Percentiles rank a stretch among this genome's conserved stretches.
These are phyloP conservation scores for Globisporangium viniferum DNA, from an alignment of 352 stramenopile genomes.

Conservation along the genomic window DNA sequence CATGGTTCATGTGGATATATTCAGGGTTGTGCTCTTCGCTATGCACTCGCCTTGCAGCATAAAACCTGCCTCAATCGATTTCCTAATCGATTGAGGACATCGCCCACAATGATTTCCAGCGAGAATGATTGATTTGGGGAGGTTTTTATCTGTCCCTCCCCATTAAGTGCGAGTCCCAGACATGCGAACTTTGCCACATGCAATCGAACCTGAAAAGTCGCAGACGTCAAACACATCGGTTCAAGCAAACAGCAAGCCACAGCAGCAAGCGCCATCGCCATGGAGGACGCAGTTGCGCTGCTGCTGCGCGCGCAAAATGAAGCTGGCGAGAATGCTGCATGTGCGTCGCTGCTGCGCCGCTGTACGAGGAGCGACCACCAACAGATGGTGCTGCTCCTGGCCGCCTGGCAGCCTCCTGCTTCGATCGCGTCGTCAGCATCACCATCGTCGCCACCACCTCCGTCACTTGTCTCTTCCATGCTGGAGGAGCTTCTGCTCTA, in stretches of 20 bases:
- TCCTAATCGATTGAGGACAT: too few species aligned
- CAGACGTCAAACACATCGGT: too few species aligned
- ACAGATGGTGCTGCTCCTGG: constrained; percentile 1
- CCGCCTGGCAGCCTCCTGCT: neutral
- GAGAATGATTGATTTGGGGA: too few species aligned
- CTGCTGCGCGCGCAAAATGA: neutral
- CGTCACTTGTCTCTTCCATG: neutral
- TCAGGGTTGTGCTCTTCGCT: too few species aligned
- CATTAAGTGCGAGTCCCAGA: too few species aligned
- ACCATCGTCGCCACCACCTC: neutral
- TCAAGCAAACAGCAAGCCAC: neutral
- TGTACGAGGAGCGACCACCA: neutral
- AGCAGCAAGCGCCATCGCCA: neutral
- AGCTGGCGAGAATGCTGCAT: neutral
- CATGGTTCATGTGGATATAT: too few species aligned
- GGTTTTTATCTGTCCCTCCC: too few species aligned
- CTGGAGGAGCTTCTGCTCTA: constrained; percentile 34
- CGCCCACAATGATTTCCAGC: too few species aligned
- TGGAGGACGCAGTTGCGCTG: neutral
- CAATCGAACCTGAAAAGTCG: too few species aligned
- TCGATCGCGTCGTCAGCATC: neutral
- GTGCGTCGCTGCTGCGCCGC: neutral
- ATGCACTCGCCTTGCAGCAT: too few species aligned
- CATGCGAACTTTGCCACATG: too few species aligned
- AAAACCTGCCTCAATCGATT: too few species aligned